Evolutionary conservation across 2,329 filamentous ascomycete genomes (phyloP).

Genomic region (Hypomyces perniciosus): DNA sequence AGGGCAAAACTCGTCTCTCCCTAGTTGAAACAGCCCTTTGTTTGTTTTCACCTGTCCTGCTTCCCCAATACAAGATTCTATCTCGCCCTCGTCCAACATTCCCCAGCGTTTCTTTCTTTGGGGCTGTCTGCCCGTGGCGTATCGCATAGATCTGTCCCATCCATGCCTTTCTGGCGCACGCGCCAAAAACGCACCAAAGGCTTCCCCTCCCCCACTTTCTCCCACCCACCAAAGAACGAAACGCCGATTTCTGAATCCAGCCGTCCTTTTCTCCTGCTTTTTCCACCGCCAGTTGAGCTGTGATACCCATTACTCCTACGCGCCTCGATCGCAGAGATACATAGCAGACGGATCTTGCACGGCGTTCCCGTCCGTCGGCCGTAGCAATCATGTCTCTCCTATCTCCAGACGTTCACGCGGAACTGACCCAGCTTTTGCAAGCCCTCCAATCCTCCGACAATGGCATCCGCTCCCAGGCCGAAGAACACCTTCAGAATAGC

Average conservation of each 20-base stretch:
- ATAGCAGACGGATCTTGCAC: constrained; percentile 16
- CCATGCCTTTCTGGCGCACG: not conserved
- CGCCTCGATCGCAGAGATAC: constrained; percentile 10
- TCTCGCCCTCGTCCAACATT: not conserved
- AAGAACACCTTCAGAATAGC: constrained; percentile 84
- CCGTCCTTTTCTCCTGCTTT: constrained; percentile 7
- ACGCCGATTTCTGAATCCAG: constrained; percentile 5
- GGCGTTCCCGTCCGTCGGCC: constrained; percentile 19
- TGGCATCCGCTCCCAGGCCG: constrained; percentile 72
- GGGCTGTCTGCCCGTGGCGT: not conserved
- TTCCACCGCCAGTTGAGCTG: constrained; percentile 10
- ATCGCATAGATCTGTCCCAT: not conserved
- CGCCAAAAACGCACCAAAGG: constrained; percentile 5
- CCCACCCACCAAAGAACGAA: constrained; percentile 18
- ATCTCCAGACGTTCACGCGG: constrained; percentile 73
- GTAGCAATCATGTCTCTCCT: constrained; percentile 65
- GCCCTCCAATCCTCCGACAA: constrained; percentile 90
- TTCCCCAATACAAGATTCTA: not conserved
- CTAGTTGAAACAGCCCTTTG: not conserved
- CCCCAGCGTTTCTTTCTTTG: not conserved
- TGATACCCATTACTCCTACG: constrained; percentile 3
- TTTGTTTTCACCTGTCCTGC: not conserved
- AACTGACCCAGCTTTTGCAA: constrained; percentile 79
- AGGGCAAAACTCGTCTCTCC: too few species aligned
- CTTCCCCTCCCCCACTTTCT: constrained; percentile 22